Percentiles rank a stretch among this genome's conserved stretches.
These are phyloP conservation scores for Alternaria brassicicola DNA, from an alignment of 2,329 filamentous ascomycete species.

Conservation along the genomic window DNA sequence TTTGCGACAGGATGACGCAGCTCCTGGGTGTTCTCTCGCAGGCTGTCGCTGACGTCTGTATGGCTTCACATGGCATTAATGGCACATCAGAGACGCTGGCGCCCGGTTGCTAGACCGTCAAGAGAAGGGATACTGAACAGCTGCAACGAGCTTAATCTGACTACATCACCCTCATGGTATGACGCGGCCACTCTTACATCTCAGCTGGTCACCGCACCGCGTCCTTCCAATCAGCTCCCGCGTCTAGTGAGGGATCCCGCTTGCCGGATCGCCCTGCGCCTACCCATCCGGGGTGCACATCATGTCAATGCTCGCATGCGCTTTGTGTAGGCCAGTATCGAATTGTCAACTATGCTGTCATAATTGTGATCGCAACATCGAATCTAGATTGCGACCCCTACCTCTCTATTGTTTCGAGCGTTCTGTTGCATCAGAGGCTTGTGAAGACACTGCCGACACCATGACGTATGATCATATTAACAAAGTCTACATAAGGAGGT, in stretches of 20 bases:
- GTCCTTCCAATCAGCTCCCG: conserved; percentile 18
- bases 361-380: conserved; percentile 11
- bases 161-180: neutral
- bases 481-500: conserved; percentile 5
- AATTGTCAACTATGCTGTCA: conserved; percentile 31
- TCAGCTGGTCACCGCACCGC: neutral
- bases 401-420: neutral
- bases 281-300: conserved; percentile 12
- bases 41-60: neutral
- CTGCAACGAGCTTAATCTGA: neutral
- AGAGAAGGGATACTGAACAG: neutral
- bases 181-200: neutral
- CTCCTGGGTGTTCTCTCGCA: neutral
- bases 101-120: neutral
- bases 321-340: neutral
- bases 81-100: neutral
- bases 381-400: neutral
- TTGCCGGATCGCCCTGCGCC: conserved; percentile 19
- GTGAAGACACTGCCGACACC: neutral
- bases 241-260: conserved; percentile 11
- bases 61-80: neutral
- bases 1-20: conserved; percentile 8
- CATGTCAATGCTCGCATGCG: conserved; percentile 11
- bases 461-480: conserved; percentile 3
- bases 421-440: conserved; percentile 1